phyloP scores from a whole-genome alignment of 208 protist genomes.

The Novymonas esmeraldas region DNA sequence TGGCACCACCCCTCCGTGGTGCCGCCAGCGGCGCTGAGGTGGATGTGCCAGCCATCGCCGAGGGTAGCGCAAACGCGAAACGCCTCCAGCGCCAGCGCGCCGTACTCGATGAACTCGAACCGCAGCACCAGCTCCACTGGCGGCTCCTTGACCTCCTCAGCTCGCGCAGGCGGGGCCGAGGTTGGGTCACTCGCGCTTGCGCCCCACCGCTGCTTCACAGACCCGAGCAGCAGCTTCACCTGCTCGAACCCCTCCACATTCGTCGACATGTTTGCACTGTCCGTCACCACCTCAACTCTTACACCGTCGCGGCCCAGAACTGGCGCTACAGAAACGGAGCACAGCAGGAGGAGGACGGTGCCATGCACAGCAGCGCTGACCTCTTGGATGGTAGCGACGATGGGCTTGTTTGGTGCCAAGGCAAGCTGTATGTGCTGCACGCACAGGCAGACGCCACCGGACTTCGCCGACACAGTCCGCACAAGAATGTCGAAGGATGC shows the following conservation, averaged over 20 bases:
- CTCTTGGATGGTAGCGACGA: conserved; percentile 15
- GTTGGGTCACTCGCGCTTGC: neutral
- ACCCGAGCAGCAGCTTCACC: conserved; percentile 15
- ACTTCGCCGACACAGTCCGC: conserved; percentile 9
- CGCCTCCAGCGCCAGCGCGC: conserved; percentile 22
- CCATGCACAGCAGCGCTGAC: conserved; percentile 2
- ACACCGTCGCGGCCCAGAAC: neutral
- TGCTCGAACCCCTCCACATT: conserved; percentile 26
- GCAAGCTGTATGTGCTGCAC: neutral
- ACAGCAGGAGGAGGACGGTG: conserved; percentile 17
- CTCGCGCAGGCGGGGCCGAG: neutral
- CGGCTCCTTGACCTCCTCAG: neutral
- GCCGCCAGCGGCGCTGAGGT: conserved; percentile 28
- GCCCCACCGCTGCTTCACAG: conserved; percentile 12
- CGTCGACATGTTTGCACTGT: conserved; percentile 20
- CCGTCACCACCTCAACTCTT: conserved; percentile 8
- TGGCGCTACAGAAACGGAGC: conserved; percentile 11
- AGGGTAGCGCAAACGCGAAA: conserved; percentile 21
- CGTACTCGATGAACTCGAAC: conserved; percentile 28
- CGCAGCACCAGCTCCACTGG: conserved; percentile 4
- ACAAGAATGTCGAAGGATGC: conserved; percentile 16
- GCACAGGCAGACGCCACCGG: conserved; percentile 13
- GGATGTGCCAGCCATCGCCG: conserved; percentile 46
- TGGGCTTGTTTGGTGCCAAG: neutral
- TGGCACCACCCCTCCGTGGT: conserved; percentile 38